Evolutionary conservation across 192 early-diverging fungal genomes (phyloP).

Genomic region (Chytriomyces sp.): DNA sequence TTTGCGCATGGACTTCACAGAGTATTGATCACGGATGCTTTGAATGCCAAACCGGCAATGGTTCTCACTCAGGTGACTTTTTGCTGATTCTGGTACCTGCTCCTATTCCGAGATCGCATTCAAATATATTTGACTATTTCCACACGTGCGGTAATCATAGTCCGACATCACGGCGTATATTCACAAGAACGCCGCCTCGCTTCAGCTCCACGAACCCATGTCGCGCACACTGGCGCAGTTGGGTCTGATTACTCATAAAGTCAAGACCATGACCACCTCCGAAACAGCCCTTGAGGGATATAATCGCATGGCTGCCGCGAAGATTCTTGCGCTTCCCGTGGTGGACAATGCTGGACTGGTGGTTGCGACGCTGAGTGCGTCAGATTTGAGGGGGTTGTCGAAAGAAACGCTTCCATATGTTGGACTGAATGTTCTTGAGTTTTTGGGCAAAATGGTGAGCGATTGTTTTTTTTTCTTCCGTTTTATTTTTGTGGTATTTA

Average conservation of each 20-base stretch:
- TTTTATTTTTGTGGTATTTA: neutral
- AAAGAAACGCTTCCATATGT: slow-evolving; percentile 51
- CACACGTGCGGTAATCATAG: no score
- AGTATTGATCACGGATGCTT: slow-evolving; percentile 60
- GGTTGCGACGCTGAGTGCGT: slow-evolving; percentile 52
- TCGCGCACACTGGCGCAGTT: slow-evolving; percentile 44
- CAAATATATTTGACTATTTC: no score
- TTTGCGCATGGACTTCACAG: slow-evolving; percentile 66
- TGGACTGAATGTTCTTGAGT: slow-evolving; percentile 54
- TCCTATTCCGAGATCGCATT: no score
- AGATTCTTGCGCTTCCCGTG: slow-evolving; percentile 63
- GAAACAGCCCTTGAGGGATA: slow-evolving; percentile 62
- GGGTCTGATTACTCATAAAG: slow-evolving; percentile 13
- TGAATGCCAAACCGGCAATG: slow-evolving; percentile 41
- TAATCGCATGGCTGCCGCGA: slow-evolving; percentile 54
- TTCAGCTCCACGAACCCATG: slow-evolving; percentile 42
- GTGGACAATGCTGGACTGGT: slow-evolving; percentile 52
- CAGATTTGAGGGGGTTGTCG: slow-evolving; percentile 60
- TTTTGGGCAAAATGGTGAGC: slow-evolving; percentile 54
- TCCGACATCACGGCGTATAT: slow-evolving; percentile 65
- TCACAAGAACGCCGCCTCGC: neutral
- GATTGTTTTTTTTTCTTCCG: no score
- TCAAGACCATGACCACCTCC: slow-evolving; percentile 47
- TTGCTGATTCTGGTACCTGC: no score
- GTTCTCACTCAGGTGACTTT: slow-evolving; percentile 56